Conservation (phyloP, 805 yeast genomes). For the Schwanniomyces sp. region DNA sequence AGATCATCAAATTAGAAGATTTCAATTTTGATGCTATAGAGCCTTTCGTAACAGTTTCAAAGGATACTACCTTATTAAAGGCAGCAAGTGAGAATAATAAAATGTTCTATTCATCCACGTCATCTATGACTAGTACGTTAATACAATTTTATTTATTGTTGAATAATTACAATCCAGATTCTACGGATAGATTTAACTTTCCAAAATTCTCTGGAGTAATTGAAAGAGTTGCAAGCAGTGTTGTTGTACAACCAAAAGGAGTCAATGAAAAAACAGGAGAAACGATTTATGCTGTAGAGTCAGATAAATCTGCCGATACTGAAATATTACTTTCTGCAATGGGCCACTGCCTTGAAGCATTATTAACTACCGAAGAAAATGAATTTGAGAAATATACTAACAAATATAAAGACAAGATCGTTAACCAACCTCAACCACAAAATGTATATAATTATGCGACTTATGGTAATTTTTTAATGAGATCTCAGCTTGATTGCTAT, state of each 20-base stretch:
- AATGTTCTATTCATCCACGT: conserved; percentile 74
- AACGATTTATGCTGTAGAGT: conserved; percentile 59
- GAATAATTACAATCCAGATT: conserved; percentile 36
- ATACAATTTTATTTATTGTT: conserved; percentile 73
- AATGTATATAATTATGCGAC: conserved; percentile 69
- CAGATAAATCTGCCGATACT: conserved; percentile 65
- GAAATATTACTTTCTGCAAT: conserved; percentile 69
- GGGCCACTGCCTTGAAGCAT: conserved; percentile 78
- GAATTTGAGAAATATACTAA: conserved; percentile 45
- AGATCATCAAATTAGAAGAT: conserved; percentile 61
- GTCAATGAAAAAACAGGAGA: conserved; percentile 21
- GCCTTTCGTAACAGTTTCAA: conserved; percentile 64
- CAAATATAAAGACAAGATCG: conserved; percentile 10
- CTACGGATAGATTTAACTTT: conserved; percentile 25
- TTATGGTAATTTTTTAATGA: conserved; percentile 67
- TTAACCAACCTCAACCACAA: conserved; percentile 11
- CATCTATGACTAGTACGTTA: conserved; percentile 78
- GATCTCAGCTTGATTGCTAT: conserved; percentile 89
- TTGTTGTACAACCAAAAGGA: conserved; percentile 54
- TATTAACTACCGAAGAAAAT: conserved; percentile 61
- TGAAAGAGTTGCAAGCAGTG: conserved; percentile 43
- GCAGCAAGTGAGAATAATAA: conserved; percentile 41
- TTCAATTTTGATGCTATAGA: conserved; percentile 61
- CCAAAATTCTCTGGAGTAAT: conserved; percentile 46
- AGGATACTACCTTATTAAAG: conserved; percentile 53